Evolutionary conservation across 805 yeast genomes (phyloP), one percentile per base, ranked within the genome.

Genomic region (Ogataea pignaliae): DNA sequence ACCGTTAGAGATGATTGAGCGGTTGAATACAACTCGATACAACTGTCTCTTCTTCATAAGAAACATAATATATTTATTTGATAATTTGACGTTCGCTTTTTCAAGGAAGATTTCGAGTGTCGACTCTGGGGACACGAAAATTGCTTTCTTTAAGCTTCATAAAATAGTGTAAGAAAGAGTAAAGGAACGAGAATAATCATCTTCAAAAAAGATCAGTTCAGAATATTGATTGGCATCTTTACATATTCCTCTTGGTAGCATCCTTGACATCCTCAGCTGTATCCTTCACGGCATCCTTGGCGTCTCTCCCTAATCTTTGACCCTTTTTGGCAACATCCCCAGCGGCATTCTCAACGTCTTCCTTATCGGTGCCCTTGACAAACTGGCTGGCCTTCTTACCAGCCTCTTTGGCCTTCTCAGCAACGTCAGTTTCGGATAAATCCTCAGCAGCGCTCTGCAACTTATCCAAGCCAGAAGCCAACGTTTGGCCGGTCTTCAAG

Each of bases 401-500:
- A 2, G 15, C 29, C 33, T 30, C 14, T 30, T 12, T 12, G 10
- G 42, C 51, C 12, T 50, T 37, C 10, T 62, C 61, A 16, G 59
- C 51, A 21, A 47, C 55, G 8, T 59, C 46, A 11, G 44, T 42
- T 13, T 61, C 59, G 12, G 60, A 48, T 18, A 50, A 55, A 8
- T 60, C 48, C 50, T 58, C 71, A 16, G 71, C 69, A 35, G 59
- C 64, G 32, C 70, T 71, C 26, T 15, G 29, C n/a, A n/a, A 13
- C 33, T 13, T 28, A 3, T 17, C 29, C 45, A 70, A 55, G 2
- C 72, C 70, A 16, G 59, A 61, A n/a, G 73, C 74, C 14, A 67
- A 59, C 9, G 61, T 63, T 46, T 70, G 61, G 9, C 74, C 75
- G n/a, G 69, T 65, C 53, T 66, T 69, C 45, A 50, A 13, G 36